phyloP scores from a whole-genome alignment of 257 asterid species.

The Buddleja alternifolia region DNA sequence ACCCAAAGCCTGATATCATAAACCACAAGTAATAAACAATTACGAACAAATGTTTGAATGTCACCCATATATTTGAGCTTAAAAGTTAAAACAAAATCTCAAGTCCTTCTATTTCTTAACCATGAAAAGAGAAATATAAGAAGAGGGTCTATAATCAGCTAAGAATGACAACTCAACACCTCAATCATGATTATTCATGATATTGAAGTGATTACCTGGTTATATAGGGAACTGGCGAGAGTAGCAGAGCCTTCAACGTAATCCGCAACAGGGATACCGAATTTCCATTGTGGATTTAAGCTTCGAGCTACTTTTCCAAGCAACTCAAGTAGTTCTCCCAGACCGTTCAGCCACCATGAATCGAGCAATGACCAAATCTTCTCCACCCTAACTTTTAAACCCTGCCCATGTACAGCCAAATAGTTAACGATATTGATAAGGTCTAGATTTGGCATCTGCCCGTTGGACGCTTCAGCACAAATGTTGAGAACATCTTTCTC shows the following conservation, averaged over 20 bases:
- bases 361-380: slow-evolving; percentile 72
- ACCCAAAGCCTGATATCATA: slow-evolving; percentile 78
- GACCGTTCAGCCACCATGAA: slow-evolving; percentile 70
- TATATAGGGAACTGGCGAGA: slow-evolving; percentile 85
- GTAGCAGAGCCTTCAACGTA: slow-evolving; percentile 91
- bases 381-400: slow-evolving; percentile 79
- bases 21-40: not conserved
- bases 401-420: slow-evolving; percentile 89
- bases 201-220: slow-evolving; percentile 61
- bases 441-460: slow-evolving; percentile 99
- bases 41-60: not conserved
- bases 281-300: slow-evolving; percentile 81
- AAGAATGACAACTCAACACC: not conserved
- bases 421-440: slow-evolving; percentile 85
- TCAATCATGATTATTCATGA: slow-evolving; percentile 18
- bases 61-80: slow-evolving; percentile 14
- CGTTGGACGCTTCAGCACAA: slow-evolving; percentile 96
- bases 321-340: slow-evolving; percentile 63
- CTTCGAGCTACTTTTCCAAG: slow-evolving; percentile 68
- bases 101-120: not conserved
- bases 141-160: not conserved
- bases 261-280: slow-evolving; percentile 70
- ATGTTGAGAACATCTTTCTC: slow-evolving; percentile 75
- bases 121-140: not conserved
- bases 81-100: slow-evolving; percentile 8